Evolutionary conservation across 768 basidiomycete species (phyloP).

Genomic region (Rhodosporidiobolus odoratus): DNA sequence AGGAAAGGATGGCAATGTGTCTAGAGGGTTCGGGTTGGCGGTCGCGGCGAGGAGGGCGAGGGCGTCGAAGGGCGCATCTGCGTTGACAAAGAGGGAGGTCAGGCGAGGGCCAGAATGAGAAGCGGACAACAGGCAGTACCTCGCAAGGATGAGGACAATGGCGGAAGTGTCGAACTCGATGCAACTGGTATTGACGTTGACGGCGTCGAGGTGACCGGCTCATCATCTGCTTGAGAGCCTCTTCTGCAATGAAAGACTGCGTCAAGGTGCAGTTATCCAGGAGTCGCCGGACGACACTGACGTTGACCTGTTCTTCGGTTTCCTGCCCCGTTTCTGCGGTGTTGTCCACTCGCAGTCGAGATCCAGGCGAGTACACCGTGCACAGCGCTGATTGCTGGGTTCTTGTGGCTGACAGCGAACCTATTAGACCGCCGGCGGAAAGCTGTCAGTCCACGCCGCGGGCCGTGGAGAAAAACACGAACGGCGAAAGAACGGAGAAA

Average conservation of each 20-base stretch:
- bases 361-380: background rate
- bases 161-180: too few species aligned
- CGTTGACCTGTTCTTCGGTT: background rate
- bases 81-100: background rate
- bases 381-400: background rate
- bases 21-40: background rate
- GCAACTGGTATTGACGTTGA: too few species aligned
- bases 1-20: background rate
- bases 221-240: background rate
- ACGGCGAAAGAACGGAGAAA: background rate
- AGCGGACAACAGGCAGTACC: background rate
- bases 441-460: background rate
- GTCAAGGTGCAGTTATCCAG: background rate
- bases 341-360: background rate
- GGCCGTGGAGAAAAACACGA: background rate
- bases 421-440: background rate
- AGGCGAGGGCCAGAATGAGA: background rate
- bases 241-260: background rate
- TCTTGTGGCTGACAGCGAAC: background rate
- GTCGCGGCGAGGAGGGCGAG: slow-evolving; percentile 5
- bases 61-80: background rate
- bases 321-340: slow-evolving; percentile 13
- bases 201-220: too few species aligned
- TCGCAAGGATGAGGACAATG: background rate
- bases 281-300: background rate